These are phyloP conservation scores for Stachybotrys chartarum DNA, from an alignment of 2,329 filamentous ascomycete genomes.

Conservation along the genomic window DNA sequence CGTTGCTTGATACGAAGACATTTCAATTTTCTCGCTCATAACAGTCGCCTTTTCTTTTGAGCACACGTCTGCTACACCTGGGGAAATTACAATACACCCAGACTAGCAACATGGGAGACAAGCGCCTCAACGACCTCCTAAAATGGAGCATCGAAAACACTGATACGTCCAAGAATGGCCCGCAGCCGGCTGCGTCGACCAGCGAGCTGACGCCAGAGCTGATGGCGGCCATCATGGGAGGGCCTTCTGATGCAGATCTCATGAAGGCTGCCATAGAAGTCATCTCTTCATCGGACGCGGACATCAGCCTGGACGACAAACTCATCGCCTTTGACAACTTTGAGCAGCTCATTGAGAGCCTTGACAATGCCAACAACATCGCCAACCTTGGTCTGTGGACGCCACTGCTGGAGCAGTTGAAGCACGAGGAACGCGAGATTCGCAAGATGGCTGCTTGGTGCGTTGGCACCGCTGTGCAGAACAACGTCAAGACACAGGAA, in stretches of 20 bases:
- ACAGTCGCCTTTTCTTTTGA: no score
- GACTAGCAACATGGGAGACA: slow-evolving; percentile 36
- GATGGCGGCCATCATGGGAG: slow-evolving; percentile 71
- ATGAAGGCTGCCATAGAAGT: slow-evolving; percentile 82
- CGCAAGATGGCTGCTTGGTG: slow-evolving; percentile 90
- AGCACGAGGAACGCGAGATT: slow-evolving; percentile 62
- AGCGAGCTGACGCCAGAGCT: slow-evolving; percentile 58
- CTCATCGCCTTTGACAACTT: slow-evolving; percentile 89
- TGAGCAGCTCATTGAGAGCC: slow-evolving; percentile 81
- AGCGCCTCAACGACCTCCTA: slow-evolving; percentile 65
- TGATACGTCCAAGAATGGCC: slow-evolving; percentile 19
- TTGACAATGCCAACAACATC: slow-evolving; percentile 97
- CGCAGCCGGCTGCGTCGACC: slow-evolving; percentile 22
- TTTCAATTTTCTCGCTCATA: no score
- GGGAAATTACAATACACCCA: neutral
- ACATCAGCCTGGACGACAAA: slow-evolving; percentile 66
- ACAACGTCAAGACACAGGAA: slow-evolving; percentile 83
- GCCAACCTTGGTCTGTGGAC: slow-evolving; percentile 73
- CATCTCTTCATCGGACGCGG: slow-evolving; percentile 54
- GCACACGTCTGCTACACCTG: neutral
- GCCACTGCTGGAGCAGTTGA: slow-evolving; percentile 65
- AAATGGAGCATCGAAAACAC: slow-evolving; percentile 63
- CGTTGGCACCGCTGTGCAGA: slow-evolving; percentile 89
- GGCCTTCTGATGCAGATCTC: slow-evolving; percentile 81
- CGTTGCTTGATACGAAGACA: no score